Evolutionary conservation across 2,329 filamentous ascomycete species (phyloP), one percentile per base, ranked within the genome.

Genomic region (Scolecobasidium constrictum): DNA sequence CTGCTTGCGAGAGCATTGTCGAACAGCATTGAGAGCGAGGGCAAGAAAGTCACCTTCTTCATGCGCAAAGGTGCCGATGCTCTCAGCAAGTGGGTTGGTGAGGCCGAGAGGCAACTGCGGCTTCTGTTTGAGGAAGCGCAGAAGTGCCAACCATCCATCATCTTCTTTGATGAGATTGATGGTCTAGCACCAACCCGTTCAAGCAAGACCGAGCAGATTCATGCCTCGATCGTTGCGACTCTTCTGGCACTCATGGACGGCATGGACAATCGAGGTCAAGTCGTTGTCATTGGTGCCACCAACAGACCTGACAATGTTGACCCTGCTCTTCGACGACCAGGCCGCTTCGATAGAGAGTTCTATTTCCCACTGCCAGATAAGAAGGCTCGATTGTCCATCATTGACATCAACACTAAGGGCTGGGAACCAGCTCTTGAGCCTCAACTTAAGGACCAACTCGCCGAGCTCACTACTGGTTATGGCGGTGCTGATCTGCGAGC

Each of bases 131-230:
- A 96, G 54, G 92, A 98, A 63, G 92, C 92, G 13, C 77, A 90
- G 48, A 92, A 87, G 60, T 96, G 83, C 2, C 92, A 98, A 56
- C 92, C 92, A 0, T 96, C 90, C 60, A 98, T 98, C 62, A 98
- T 98, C 60, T 98, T 98, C 68, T 96, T 98, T 53, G 92, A 98
- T 59, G 92, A 98, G 61, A 98, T 98, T 52, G 92, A 98, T 64
- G 92, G 92, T 43, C 72, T 98, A 49, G 92, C 92, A 3, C 93
- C 92, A 40, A 92, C 96, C 23, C 77, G 92, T 53, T 96, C 92
- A 11, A 95, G 90, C 63, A 96, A 96, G 61, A 90, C 96, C 64
- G 92, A 98, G 59, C 92, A 98, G 63, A 96, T 96, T 46, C 92
- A 98, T 62, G 87, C 92, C 4, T 96, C 90, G 2, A 98, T 98